A percentile compares a stretch with the other conserved stretches of the same genome.
Conservation (phyloP, 805 yeast genomes). For the Saccharomycopsis babjevae region DNA sequence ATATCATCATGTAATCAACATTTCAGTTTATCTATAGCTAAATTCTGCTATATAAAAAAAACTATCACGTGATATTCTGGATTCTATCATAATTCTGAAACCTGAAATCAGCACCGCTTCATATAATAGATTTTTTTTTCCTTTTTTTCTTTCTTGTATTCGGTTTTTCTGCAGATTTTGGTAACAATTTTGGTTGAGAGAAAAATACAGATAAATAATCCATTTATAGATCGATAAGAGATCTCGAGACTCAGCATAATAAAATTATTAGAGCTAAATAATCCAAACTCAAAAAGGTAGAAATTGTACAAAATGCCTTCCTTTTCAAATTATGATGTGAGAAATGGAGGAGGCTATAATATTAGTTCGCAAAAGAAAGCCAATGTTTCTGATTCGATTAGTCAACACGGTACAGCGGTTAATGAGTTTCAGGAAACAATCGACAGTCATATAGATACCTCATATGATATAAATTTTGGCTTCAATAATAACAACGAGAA, state of each 20-base stretch:
- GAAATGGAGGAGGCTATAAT: neutral
- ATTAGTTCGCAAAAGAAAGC: neutral
- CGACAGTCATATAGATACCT: slow-evolving; percentile 17
- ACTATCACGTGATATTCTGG: too few species aligned
- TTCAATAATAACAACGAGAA: slow-evolving; percentile 4
- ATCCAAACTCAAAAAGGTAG: neutral
- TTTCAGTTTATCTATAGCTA: too few species aligned
- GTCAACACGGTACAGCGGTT: slow-evolving; percentile 2
- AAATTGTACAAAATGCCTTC: neutral
- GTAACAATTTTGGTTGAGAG: neutral
- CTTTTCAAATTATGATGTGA: neutral
- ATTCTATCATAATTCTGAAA: neutral
- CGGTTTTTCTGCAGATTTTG: neutral
- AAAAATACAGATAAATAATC: neutral
- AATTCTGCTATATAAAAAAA: too few species aligned
- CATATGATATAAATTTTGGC: slow-evolving; percentile 16
- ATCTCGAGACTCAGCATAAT: neutral
- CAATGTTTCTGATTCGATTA: neutral
- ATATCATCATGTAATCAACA: too few species aligned
- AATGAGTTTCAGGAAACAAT: slow-evolving; percentile 17
- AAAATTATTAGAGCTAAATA: too few species aligned
- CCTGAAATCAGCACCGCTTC: neutral
- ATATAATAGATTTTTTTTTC: neutral
- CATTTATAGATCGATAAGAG: neutral
- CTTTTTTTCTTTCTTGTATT: neutral